These are phyloP conservation scores for Trichoderma atroviride DNA, from an alignment of 2,329 filamentous ascomycete species.

Conservation along the genomic window DNA sequence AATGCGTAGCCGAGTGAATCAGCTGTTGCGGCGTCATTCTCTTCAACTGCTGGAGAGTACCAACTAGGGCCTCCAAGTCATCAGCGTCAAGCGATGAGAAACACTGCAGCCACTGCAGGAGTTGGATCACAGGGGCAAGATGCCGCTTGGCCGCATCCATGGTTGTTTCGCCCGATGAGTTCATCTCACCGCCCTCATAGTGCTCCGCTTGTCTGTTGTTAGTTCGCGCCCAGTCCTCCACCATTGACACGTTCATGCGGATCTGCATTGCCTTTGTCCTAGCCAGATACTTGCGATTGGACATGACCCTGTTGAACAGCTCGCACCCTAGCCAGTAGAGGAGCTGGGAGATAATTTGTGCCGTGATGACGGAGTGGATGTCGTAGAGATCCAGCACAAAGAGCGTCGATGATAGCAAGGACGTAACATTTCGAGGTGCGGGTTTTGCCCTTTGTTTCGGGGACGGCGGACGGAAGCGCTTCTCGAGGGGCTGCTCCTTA, in stretches of 20 bases:
- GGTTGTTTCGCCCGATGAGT: conserved; percentile 81
- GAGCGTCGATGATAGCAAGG: conserved; percentile 88
- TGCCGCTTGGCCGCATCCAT: conserved; percentile 83
- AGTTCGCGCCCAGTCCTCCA: conserved; percentile 92
- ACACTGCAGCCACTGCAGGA: conserved; percentile 96
- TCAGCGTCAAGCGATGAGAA: conserved; percentile 88
- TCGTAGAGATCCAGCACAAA: conserved; percentile 99
- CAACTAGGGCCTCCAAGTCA: conserved; percentile 84
- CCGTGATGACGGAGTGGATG: conserved; percentile 92
- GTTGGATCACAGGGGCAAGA: conserved; percentile 85
- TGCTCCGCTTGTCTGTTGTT: conserved; percentile 96
- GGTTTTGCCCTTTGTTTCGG: conserved; percentile 91
- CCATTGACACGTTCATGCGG: conserved; percentile 92
- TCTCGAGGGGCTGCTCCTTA: conserved; percentile 87
- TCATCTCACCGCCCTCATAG: conserved; percentile 89
- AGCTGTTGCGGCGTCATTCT: conserved; percentile 84
- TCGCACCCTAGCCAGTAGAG: conserved; percentile 96
- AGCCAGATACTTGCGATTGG: conserved; percentile 89
- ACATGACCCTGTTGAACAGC: conserved; percentile 97
- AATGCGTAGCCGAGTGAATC: conserved; percentile 88
- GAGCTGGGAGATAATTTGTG: conserved; percentile 88
- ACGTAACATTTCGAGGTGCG: conserved; percentile 93
- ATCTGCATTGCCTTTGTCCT: conserved; percentile 99
- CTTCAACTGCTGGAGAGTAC: conserved; percentile 86
- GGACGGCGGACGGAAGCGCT: conserved; percentile 87